Conservation (phyloP, 1,284 basidiomycete species). For the Ustilago sp. region DNA sequence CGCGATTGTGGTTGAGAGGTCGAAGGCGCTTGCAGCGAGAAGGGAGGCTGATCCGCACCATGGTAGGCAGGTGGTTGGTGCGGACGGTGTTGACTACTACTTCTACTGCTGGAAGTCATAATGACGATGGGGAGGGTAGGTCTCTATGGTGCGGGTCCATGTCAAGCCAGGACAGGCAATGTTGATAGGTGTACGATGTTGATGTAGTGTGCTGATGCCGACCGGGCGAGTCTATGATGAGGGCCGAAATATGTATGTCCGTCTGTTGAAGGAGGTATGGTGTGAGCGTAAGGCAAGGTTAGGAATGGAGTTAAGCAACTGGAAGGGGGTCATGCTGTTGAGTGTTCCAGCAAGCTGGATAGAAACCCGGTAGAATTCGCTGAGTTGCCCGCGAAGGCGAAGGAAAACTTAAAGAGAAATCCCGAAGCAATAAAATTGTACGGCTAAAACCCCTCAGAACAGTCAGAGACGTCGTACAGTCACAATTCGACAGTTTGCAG, state of each 20-base stretch:
- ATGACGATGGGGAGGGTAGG: constrained; percentile 5
- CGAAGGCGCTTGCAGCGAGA: constrained; percentile 25
- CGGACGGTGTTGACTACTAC: constrained; percentile 35
- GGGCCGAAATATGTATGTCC: neutral
- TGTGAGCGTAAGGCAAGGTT: neutral
- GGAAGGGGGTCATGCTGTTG: neutral
- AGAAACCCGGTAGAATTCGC: constrained; percentile 5
- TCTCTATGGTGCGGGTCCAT: constrained; percentile 20
- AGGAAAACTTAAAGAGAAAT: constrained; percentile 12
- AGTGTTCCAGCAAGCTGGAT: neutral
- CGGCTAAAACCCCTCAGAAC: neutral
- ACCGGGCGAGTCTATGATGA: neutral
- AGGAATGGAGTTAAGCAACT: neutral
- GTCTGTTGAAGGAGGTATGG: neutral
- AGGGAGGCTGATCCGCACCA: constrained; percentile 31
- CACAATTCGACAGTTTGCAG: neutral
- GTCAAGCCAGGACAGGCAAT: constrained; percentile 14
- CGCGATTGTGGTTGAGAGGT: constrained; percentile 18
- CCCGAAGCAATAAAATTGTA: constrained; percentile 1
- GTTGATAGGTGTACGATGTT: neutral
- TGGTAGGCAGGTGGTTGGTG: constrained; percentile 40
- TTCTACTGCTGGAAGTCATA: constrained; percentile 28
- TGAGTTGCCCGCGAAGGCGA: neutral
- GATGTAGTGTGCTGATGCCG: neutral
- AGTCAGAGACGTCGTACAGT: neutral